phyloP scores from a whole-genome alignment of 2,329 filamentous ascomycete genomes.

The Westerdykella ornata region DNA sequence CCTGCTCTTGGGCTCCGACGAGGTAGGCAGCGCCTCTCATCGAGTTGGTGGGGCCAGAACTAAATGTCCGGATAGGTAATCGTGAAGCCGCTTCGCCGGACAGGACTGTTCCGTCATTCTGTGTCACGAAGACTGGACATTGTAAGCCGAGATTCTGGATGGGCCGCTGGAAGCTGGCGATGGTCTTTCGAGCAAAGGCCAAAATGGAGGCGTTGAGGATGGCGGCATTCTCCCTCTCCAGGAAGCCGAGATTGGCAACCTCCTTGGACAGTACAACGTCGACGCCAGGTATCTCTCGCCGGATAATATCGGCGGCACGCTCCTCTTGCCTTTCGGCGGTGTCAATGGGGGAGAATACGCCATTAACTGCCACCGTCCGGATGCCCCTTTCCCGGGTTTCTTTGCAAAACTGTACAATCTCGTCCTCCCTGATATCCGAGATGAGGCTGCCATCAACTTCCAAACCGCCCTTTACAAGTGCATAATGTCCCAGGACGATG shows the following conservation, averaged over 20 bases:
- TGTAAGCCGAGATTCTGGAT: conserved; percentile 42
- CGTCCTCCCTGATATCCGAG: conserved; percentile 37
- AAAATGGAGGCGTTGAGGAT: conserved; percentile 48
- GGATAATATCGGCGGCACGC: conserved; percentile 44
- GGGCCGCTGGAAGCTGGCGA: conserved; percentile 42
- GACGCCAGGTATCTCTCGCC: conserved; percentile 41
- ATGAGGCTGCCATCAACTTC: conserved; percentile 46
- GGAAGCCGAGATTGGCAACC: conserved; percentile 47
- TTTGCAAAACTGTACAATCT: conserved; percentile 42
- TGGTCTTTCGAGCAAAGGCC: conserved; percentile 42
- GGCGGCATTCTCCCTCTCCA: conserved; percentile 47
- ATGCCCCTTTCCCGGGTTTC: conserved; percentile 42
- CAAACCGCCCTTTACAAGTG: conserved; percentile 45
- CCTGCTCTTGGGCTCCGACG: conserved; percentile 21
- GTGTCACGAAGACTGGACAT: conserved; percentile 47
- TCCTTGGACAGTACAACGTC: conserved; percentile 49
- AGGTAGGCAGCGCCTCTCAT: conserved; percentile 47
- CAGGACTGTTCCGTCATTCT: conserved; percentile 48
- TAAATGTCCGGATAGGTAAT: conserved; percentile 48
- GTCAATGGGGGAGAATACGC: conserved; percentile 55
- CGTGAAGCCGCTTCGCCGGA: conserved; percentile 43
- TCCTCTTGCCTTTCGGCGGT: conserved; percentile 48
- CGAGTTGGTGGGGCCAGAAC: conserved; percentile 48
- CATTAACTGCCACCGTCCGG: conserved; percentile 49
- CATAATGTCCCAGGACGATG: conserved; percentile 44